These are phyloP conservation scores for Eucalyptus guilfoylei DNA, from an alignment of 345 rosid genomes.

Conservation along the genomic window DNA sequence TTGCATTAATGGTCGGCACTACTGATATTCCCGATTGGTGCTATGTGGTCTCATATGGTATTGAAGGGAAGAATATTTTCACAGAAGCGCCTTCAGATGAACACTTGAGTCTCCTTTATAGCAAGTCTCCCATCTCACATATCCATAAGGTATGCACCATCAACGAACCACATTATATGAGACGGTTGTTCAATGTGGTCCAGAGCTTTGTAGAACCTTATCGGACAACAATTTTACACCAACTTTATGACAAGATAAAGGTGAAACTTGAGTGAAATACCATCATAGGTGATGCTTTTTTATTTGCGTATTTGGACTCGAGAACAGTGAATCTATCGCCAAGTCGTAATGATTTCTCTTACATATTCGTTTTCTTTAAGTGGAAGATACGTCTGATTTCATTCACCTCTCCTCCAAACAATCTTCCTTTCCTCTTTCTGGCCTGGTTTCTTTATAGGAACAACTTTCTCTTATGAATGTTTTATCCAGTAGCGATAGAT, in stretches of 20 bases:
- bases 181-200: neutral
- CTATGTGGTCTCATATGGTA: slow-evolving; percentile 53
- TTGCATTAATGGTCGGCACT: slow-evolving; percentile 68
- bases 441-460: neutral
- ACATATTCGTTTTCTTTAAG: neutral
- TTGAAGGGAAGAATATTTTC: slow-evolving; percentile 34
- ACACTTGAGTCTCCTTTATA: slow-evolving; percentile 46
- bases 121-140: slow-evolving; percentile 81
- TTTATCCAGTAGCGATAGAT: neutral
- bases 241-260: neutral
- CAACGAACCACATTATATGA: neutral
- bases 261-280: neutral
- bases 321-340: neutral
- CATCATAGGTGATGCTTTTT: neutral
- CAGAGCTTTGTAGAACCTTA: neutral
- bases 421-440: neutral
- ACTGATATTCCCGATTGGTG: slow-evolving; percentile 97
- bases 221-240: neutral
- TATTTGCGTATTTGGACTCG: neutral
- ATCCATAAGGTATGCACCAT: slow-evolving; percentile 45
- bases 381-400: neutral
- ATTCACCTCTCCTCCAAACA: neutral
- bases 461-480: neutral
- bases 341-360: neutral
- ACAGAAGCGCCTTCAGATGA: slow-evolving; percentile 68